Base-by-base conservation (phyloP, 495 filamentous ascomycete species). In the Podospora pseudoanserina region DNA sequence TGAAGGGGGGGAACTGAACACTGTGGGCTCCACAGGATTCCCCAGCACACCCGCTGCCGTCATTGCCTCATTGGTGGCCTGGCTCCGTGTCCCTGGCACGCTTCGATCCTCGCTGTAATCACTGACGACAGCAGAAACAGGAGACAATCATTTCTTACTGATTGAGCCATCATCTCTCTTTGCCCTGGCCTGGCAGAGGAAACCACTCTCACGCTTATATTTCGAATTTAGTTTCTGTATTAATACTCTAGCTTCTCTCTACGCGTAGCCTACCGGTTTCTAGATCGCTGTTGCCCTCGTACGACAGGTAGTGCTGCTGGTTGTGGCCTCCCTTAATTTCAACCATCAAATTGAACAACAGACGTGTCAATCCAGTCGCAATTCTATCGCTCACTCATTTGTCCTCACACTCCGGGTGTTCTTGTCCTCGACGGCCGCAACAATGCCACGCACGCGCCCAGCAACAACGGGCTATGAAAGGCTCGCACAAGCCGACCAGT, bases 391-490 rank as follows among this genome's bases (percentile, higher is more conserved):
- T 16, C 39, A 16, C 39, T 16, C 9, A 3, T 49, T 16, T 13
- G 39, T 49, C 39, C 9, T 49, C 39, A 49, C 39, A 13, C 39
- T 9, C 30, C 30, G 30, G 7, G 30, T 32, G 3, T 49, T 11
- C 39, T 11, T 49, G 9, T 49, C 3, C 7, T 49, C 39, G 15
- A 49, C 39, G 39, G 13, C 55, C 23, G 5, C n/a, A 58, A 26
- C 55, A 11, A 79, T 79, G 77, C 75, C 76, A 63, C 79, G 85
- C 74, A 74, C 59, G 64, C 82, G 90, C 69, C 91, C 91, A 59
- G 85, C 91, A 49, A 93, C 91, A 15, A 96, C 93, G 54, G 94
- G 94, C 70, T 97, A 97, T 79, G 93, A 92, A 71, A 90, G 91
- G 68, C 89, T 97, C 68, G 92, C 92, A 64, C 93, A 97, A 80